These are phyloP conservation scores for Erodium maritimum DNA, from an alignment of 345 rosid species.

Conservation along the genomic window DNA sequence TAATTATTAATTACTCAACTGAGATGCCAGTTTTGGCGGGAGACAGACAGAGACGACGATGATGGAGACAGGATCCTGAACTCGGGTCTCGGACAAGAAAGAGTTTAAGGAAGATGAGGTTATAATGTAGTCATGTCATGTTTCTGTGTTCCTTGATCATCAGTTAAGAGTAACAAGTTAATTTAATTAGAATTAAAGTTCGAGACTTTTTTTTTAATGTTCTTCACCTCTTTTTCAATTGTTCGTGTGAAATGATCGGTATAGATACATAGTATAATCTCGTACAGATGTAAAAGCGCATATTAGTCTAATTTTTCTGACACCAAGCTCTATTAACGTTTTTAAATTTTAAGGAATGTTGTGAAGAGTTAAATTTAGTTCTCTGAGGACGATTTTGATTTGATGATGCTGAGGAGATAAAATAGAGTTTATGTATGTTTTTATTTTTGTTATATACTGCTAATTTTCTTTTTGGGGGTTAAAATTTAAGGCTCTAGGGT, in stretches of 20 bases:
- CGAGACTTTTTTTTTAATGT: neutral
- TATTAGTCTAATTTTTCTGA: neutral
- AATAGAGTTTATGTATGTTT: too few species aligned
- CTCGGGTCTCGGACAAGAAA: neutral
- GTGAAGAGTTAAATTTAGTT: neutral
- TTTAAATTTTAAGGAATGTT: neutral
- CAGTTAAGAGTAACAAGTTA: too few species aligned
- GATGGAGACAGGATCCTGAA: neutral
- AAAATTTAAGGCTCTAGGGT: neutral
- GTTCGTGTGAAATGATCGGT: neutral
- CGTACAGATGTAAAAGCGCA: too few species aligned
- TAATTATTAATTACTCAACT: too few species aligned
- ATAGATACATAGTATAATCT: neutral
- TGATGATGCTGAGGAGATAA: neutral
- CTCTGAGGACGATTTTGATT: neutral
- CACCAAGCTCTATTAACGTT: neutral
- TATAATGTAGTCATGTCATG: neutral
- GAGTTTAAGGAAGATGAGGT: neutral
- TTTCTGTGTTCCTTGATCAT: neutral
- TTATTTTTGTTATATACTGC: neutral
- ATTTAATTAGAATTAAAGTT: too few species aligned
- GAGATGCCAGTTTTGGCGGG: too few species aligned
- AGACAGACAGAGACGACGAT: neutral
- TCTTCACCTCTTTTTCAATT: neutral
- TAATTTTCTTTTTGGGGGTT: neutral